Percentiles rank a stretch among this genome's conserved stretches.
phyloP scores from a whole-genome alignment of 371 early-diverging fungal species.

The Coemansia sp. region DNA sequence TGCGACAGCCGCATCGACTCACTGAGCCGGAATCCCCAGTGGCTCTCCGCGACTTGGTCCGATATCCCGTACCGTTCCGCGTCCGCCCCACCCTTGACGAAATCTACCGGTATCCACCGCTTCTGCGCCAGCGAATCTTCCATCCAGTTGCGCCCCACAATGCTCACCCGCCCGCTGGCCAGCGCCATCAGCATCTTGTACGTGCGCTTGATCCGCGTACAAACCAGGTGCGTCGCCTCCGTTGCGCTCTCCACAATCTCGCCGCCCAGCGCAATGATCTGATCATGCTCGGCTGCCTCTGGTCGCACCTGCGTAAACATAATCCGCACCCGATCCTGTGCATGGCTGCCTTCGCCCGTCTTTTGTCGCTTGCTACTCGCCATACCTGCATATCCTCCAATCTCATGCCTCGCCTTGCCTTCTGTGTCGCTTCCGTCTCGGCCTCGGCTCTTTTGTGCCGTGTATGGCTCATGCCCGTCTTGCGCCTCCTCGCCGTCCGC shows the following conservation, averaged over 20 bases:
- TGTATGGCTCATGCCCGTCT: background rate
- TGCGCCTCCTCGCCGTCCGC: conserved; percentile 16
- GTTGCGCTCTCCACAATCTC: conserved; percentile 29
- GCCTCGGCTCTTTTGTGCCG: background rate
- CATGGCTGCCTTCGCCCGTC: background rate
- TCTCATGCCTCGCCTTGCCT: background rate
- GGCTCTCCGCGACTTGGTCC: conserved; percentile 31
- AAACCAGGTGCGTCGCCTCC: conserved; percentile 46
- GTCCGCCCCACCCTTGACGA: background rate
- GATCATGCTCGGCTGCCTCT: conserved; percentile 14
- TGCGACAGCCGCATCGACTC: conserved; percentile 39
- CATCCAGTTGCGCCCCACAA: conserved; percentile 40
- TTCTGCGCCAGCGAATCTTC: conserved; percentile 35
- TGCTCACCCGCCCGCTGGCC: conserved; percentile 28
- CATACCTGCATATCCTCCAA: background rate
- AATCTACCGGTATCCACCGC: conserved; percentile 32
- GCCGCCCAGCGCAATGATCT: conserved; percentile 41
- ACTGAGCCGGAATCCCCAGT: conserved; percentile 33
- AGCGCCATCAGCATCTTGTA: conserved; percentile 46
- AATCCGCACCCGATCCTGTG: conserved; percentile 20
- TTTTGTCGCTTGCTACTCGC: conserved; percentile 14
- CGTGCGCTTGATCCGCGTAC: conserved; percentile 31
- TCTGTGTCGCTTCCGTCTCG: background rate
- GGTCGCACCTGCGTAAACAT: conserved; percentile 45
- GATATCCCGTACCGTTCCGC: conserved; percentile 20